Conservation (phyloP, 2,329 filamentous ascomycete species). For the Cytospora chrysosperma region DNA sequence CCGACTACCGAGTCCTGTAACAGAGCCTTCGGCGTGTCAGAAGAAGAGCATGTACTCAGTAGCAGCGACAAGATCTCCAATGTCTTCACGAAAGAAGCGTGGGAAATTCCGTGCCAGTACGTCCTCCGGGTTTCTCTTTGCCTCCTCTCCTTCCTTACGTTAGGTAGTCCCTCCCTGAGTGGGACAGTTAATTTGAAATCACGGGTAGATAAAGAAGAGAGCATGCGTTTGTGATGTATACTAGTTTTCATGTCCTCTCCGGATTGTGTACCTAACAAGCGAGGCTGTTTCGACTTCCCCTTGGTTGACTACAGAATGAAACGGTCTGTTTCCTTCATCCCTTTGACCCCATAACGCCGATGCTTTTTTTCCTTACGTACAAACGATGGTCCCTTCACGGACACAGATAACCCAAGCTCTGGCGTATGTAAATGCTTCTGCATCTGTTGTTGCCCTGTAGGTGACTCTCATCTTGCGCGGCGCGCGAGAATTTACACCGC, state of each 20-base stretch:
- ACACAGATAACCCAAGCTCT: neutral
- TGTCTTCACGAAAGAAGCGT: no score
- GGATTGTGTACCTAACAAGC: neutral
- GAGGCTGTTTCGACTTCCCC: neutral
- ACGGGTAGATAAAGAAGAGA: neutral
- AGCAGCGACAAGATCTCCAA: no score
- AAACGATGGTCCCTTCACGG: neutral
- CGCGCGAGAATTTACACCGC: neutral
- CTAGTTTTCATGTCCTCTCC: no score
- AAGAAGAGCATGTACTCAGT: no score
- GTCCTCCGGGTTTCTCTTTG: no score
- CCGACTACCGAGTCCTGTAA: neutral
- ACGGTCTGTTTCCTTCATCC: neutral
- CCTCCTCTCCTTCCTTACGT: no score
- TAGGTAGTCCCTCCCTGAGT: no score
- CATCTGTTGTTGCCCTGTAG: neutral
- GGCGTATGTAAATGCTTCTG: neutral
- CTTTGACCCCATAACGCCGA: slow-evolving; percentile 15
- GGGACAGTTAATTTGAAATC: neutral
- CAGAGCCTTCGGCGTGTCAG: neutral
- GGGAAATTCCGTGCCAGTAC: no score
- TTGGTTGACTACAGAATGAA: neutral
- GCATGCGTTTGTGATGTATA: no score
- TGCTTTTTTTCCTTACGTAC: slow-evolving; percentile 16
- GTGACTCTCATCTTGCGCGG: neutral